Evolutionary conservation across 2,329 filamentous ascomycete species (phyloP), one percentile per base, ranked within the genome.

Genomic region (Botryotinia convoluta): DNA sequence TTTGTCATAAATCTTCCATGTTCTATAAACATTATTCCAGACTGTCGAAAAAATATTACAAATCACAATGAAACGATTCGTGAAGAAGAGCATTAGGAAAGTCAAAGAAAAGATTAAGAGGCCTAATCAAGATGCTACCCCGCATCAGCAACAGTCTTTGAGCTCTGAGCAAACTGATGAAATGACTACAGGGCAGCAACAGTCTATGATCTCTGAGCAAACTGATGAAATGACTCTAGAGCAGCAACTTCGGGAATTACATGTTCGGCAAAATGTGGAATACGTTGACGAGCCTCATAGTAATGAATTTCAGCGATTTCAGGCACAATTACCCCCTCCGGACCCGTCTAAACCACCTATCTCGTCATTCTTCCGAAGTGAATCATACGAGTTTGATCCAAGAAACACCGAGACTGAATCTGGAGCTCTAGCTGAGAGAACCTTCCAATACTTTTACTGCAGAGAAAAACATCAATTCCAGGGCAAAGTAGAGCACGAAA

Each of bases 401-500:
- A 20, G 26, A 8, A 62, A n/a, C 37, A 1, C 20, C 20, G 35
- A 65, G 12, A 48, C 44, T 14, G 63, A 65, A 65, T 65, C 63
- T 10, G 45, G 42, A 5, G 54, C 62, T 12, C 51, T 74, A 14
- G 68, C 74, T 16, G 54, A 67, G 45, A 45, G 42, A 20, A 72
- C 72, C 20, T 75, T 74, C n/a, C 20, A 32, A 4, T 74, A 74
- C 39, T 76, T 76, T 29, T 73, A 76, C 18, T 75, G 72, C 3
- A 22, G 35, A 1, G 16, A 60, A 14, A 72, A 74, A 39, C 37
- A 37, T 8, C 74, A 76, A 63, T 76, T 76, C 29, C 69, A 76
- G 71, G 75, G 51, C 14, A 63, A 64, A 35, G 54, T 69, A n/a
- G 71, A 76, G n/a, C 75, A 74, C 10, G 64, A 75, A 37, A 65